A percentile compares a stretch with the other conserved stretches of the same genome.
Conservation (phyloP, 805 yeast species). For the Metschnikowia sp. region DNA sequence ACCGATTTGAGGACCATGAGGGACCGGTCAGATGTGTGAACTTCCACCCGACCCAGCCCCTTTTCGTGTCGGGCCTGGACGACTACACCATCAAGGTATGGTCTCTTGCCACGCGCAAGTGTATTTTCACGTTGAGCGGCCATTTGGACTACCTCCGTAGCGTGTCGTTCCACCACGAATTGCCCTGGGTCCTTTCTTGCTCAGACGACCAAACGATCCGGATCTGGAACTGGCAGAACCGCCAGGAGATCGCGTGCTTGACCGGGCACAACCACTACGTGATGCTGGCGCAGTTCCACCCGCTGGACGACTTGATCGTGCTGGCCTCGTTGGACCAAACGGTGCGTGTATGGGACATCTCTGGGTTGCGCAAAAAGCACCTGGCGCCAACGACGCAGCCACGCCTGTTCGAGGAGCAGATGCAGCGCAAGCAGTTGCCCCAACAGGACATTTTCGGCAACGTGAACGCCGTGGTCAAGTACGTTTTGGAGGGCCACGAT, state of each 20-base stretch:
- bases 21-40: constrained; percentile 96
- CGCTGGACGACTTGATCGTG: constrained; percentile 88
- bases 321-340: constrained; percentile 96
- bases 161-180: constrained; percentile 88
- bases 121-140: constrained; percentile 86
- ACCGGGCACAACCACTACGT: constrained; percentile 99
- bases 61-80: constrained; percentile 96
- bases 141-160: constrained; percentile 95
- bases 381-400: constrained; percentile 63
- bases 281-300: constrained; percentile 97
- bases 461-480: constrained; percentile 91
- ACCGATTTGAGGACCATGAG: constrained; percentile 95
- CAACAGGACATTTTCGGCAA: constrained; percentile 94
- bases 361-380: constrained; percentile 91
- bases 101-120: constrained; percentile 88
- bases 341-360: constrained; percentile 98
- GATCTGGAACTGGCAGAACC: constrained; percentile 99
- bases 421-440: constrained; percentile 60
- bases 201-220: constrained; percentile 98
- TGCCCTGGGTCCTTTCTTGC: constrained; percentile 95
- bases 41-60: constrained; percentile 97
- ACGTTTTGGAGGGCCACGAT: constrained; percentile 95
- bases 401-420: constrained; percentile 59
- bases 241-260: constrained; percentile 93
- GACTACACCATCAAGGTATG: constrained; percentile 94